Conservation (phyloP, 768 basidiomycete species). For the Melanogaster broomeanus region DNA sequence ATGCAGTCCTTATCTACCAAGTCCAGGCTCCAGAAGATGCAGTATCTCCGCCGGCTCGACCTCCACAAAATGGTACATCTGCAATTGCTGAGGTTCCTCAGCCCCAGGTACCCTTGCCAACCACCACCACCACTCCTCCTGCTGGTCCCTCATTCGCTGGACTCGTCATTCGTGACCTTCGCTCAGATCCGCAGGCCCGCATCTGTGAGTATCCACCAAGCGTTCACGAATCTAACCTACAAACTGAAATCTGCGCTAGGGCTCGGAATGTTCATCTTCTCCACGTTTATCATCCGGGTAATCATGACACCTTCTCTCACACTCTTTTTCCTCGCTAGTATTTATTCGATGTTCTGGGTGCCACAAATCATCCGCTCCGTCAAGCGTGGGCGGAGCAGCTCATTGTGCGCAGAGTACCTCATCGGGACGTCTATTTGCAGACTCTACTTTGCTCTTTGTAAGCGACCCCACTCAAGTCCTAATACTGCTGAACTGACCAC, state of each 20-base stretch:
- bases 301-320: slow-evolving; percentile 68
- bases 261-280: slow-evolving; percentile 64
- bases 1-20: slow-evolving; percentile 75
- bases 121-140: slow-evolving; percentile 14
- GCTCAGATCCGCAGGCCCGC: slow-evolving; percentile 70
- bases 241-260: slow-evolving; percentile 41
- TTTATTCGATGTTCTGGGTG: slow-evolving; percentile 83
- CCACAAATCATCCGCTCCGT: slow-evolving; percentile 83
- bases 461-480: slow-evolving; percentile 33
- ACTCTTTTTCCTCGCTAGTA: slow-evolving; percentile 60
- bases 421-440: slow-evolving; percentile 76
- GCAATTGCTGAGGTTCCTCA: slow-evolving; percentile 8
- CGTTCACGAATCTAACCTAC: background rate
- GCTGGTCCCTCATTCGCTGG: slow-evolving; percentile 37
- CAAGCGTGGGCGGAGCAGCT: slow-evolving; percentile 68
- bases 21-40: slow-evolving; percentile 79
- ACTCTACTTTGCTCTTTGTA: slow-evolving; percentile 73
- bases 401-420: slow-evolving; percentile 68
- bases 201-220: slow-evolving; percentile 51
- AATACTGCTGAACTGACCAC: background rate
- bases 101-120: slow-evolving; percentile 22
- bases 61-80: background rate
- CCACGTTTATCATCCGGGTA: slow-evolving; percentile 74
- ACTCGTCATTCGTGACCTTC: slow-evolving; percentile 58
- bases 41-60: slow-evolving; percentile 30